Percentiles rank a stretch among this genome's conserved stretches.
Evolutionary conservation across 441 rosid species (phyloP).

Genomic region (Aleurites moluccanus): DNA sequence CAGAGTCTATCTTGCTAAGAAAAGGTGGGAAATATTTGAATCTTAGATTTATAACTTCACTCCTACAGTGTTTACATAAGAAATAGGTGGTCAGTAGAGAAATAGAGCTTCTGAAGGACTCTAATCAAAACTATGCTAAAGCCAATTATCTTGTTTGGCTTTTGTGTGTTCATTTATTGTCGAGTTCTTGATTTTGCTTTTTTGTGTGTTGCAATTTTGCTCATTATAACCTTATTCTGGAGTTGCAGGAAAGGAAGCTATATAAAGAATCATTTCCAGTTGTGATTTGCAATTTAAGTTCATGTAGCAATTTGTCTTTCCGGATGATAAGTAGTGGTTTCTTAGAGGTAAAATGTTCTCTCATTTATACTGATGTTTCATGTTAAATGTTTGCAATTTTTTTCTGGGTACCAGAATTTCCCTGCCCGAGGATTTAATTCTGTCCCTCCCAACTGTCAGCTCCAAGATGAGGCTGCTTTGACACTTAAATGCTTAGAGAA

Average conservation of each 20-base stretch:
- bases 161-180: background rate
- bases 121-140: background rate
- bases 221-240: slow-evolving; percentile 22
- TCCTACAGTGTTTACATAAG: background rate
- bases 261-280: slow-evolving; percentile 61
- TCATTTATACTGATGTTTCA: slow-evolving; percentile 10
- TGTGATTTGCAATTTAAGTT: slow-evolving; percentile 55
- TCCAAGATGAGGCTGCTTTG: slow-evolving; percentile 72
- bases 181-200: slow-evolving; percentile 8
- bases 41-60: background rate
- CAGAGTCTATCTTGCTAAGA: background rate
- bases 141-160: slow-evolving; percentile 9
- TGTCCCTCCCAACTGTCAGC: slow-evolving; percentile 43
- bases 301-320: slow-evolving; percentile 62
- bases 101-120: background rate
- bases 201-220: slow-evolving; percentile 12
- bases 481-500: slow-evolving; percentile 68
- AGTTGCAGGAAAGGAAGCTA: slow-evolving; percentile 57
- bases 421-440: slow-evolving; percentile 10
- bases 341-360: slow-evolving; percentile 54
- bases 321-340: slow-evolving; percentile 63
- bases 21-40: background rate
- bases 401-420: background rate
- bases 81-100: background rate
- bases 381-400: slow-evolving; percentile 10